Base-by-base conservation (phyloP, 169 alveolate genomes). In the Plasmodium adleri region DNA sequence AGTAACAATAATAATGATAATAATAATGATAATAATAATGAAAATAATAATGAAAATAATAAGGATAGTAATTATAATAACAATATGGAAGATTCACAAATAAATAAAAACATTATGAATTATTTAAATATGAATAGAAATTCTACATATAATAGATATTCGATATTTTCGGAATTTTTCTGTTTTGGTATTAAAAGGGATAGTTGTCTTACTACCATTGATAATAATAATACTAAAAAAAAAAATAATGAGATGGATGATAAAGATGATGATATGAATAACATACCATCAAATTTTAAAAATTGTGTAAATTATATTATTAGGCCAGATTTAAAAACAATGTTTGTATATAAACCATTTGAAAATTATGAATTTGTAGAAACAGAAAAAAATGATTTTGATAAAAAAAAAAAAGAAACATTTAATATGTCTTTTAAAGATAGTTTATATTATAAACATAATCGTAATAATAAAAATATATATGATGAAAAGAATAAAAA, bases 241-340 rank as follows among this genome's bases (percentile, higher is more conserved):
- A 50, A 0, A 60, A 56, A 39, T 26, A 58, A 49, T 1, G 70
- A 52, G 4, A 68, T 56, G 28, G 15, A 47, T 54, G 83, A 80
- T 5, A 56, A 39, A 39, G 32, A 43, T 2, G 83, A 24, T 26
- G 68, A 28, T 7, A 24, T 4, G n/a, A 17, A 45, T 45, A 45
- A 50, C 58, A 72, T 9, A 13, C 66, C 76, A 43, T 26, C 45
- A 32, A 32, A 32, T 4, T 32, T 32, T 5, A 32, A 32, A 32
- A 32, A 32, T 32, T 56, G 28, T 12, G 17, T 80, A 58, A 80
- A 22, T 68, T 80, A 28, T 39, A 80, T 80, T 49, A 68, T 47
- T 54, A 80, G 90, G 15, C 90, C 90, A 10, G 76, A 80, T 80
- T 80, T 80, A 80, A 80, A 80, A 43, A 80, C 22, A 17, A 80